Percentiles rank a stretch among this genome's conserved stretches.
Conservation (phyloP, 345 rosid species). For the Citrus maxima region DNA sequence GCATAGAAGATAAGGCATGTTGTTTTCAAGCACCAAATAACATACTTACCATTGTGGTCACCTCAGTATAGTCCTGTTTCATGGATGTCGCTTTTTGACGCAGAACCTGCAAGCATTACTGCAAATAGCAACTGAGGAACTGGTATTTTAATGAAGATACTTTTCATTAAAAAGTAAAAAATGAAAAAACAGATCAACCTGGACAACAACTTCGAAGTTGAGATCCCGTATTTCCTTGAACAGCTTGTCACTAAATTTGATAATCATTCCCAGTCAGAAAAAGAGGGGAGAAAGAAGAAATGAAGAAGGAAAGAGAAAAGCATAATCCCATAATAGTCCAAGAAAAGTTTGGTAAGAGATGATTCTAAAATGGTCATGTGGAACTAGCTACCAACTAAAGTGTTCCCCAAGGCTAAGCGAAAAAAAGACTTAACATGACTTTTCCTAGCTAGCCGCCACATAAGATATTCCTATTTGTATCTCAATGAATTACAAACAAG, state of each 20-base stretch:
- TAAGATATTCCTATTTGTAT: neutral
- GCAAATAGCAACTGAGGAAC: slow-evolving; percentile 53
- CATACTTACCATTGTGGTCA: slow-evolving; percentile 68
- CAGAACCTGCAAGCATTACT: slow-evolving; percentile 76
- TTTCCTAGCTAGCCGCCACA: neutral
- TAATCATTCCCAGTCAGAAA: slow-evolving; percentile 10
- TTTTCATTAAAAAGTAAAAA: neutral
- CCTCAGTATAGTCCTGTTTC: slow-evolving; percentile 96
- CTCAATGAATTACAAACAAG: neutral
- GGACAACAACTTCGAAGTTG: slow-evolving; percentile 95
- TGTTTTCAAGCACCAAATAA: slow-evolving; percentile 7
- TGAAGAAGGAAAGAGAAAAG: neutral
- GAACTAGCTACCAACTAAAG: neutral
- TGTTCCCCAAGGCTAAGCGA: neutral
- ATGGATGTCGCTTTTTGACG: slow-evolving; percentile 93
- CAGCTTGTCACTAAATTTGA: slow-evolving; percentile 78
- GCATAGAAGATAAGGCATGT: neutral
- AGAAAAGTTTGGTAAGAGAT: neutral
- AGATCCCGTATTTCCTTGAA: slow-evolving; percentile 97
- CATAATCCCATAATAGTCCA: neutral
- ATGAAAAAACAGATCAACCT: slow-evolving; percentile 54
- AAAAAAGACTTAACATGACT: neutral
- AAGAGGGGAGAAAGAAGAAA: neutral
- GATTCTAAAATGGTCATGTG: neutral
- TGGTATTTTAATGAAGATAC: slow-evolving; percentile 5